These are phyloP conservation scores for Selenicereus undatus DNA, from an alignment of 148 eudicot species.

Conservation along the genomic window DNA sequence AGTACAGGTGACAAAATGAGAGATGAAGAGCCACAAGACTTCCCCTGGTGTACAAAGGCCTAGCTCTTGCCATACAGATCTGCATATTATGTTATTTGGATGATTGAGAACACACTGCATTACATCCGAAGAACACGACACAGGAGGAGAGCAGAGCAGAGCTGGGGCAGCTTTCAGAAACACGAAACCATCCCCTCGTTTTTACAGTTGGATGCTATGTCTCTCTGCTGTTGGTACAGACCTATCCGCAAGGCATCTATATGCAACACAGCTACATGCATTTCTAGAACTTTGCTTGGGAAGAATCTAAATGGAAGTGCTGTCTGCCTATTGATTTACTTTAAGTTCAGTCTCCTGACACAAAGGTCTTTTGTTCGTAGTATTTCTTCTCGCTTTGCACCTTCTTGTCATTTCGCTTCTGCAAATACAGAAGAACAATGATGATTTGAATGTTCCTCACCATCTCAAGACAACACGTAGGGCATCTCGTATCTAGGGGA, in stretches of 20 bases:
- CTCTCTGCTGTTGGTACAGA: not conserved
- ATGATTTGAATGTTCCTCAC: not conserved
- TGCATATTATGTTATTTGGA: not conserved
- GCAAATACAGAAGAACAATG: constrained; percentile 23
- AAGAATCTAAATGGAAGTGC: not conserved
- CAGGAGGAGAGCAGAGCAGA: not conserved
- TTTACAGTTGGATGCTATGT: not conserved
- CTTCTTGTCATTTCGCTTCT: constrained; percentile 91
- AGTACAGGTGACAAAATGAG: not conserved
- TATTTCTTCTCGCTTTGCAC: constrained; percentile 80
- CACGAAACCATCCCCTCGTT: not conserved
- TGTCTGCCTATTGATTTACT: not conserved
- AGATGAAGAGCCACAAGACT: constrained; percentile 14
- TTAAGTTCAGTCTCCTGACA: constrained; percentile 53
- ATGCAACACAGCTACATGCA: constrained; percentile 20
- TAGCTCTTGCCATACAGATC: not conserved
- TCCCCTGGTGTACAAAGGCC: not conserved
- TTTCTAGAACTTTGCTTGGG: constrained; percentile 7
- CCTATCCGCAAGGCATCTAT: constrained; percentile 11
- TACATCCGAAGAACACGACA: not conserved
- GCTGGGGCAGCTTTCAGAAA: not conserved
- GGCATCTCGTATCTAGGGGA: no score
- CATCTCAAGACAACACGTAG: no score
- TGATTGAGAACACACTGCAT: not conserved
- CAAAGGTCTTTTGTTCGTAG: constrained; percentile 59